A percentile compares a stretch with the other conserved stretches of the same genome.
Evolutionary conservation across 2,329 filamentous ascomycete genomes (phyloP).

Genomic region (Emergomyces pasteurianus): DNA sequence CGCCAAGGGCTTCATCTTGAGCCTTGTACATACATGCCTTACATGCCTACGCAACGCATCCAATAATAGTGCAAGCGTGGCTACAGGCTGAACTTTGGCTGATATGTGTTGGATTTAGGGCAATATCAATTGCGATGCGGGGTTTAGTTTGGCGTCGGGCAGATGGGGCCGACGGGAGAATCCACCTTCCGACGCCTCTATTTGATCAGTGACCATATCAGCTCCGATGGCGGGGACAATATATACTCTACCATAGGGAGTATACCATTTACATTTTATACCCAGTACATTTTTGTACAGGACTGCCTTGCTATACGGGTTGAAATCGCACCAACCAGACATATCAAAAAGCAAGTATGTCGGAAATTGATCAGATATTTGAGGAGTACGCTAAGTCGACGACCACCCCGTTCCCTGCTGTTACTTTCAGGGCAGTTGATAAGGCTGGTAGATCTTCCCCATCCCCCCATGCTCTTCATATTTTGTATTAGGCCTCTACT

Average conservation of each 20-base stretch:
- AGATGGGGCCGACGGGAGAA: background rate
- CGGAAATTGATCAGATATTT: background rate
- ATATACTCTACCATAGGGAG: too few relatives aligned
- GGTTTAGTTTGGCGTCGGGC: background rate
- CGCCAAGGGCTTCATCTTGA: too few relatives aligned
- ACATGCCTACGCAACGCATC: too few relatives aligned
- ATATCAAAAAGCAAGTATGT: background rate
- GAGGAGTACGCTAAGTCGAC: background rate
- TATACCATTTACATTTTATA: too few relatives aligned
- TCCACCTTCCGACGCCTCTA: background rate
- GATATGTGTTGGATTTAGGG: too few relatives aligned
- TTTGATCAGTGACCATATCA: too few relatives aligned
- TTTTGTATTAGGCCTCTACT: background rate
- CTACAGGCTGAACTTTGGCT: background rate
- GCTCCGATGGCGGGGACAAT: too few relatives aligned
- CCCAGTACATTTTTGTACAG: too few relatives aligned
- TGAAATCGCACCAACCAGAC: background rate
- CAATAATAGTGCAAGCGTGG: too few relatives aligned
- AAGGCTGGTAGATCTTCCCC: background rate
- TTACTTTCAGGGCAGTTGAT: background rate
- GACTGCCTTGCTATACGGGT: too few relatives aligned
- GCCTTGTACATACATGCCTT: too few relatives aligned
- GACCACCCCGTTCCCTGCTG: background rate
- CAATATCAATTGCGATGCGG: background rate
- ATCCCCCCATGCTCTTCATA: background rate